Base-by-base conservation (phyloP, 1,139 yeast species). In the Zygosaccharomyces pseudobailii region DNA sequence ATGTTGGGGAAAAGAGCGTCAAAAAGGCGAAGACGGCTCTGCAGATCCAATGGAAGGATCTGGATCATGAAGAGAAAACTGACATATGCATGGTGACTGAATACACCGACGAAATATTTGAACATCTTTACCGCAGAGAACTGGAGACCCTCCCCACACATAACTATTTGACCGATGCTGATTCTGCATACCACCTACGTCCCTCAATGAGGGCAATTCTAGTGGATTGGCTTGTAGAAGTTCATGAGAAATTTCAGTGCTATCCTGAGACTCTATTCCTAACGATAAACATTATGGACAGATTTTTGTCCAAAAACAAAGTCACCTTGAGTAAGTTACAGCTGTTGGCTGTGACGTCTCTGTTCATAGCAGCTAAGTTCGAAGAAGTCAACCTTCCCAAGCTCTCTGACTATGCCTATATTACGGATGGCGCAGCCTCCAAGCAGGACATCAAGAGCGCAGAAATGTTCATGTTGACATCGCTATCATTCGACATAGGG, bases 301-400 rank as follows among this genome's bases (percentile, higher is more conserved):
- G 97, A 55, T 89, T 87, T 68, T 78, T 92, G 80, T 81, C 94
- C 9, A 71, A 76, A 49, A 89, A 85, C 57, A 76, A 76, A 44
- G 92, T 89, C 31, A 84, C 85, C 49, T 80, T 89, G 52, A 89
- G 85, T 60, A 82, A 87, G 68, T 72, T 90, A 49, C 98, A 92
- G 71, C 75, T 90, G 51, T 77, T 90, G 48, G 97, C 97, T 5
- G 87, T 95, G 4, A 89, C 96, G 0, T 79, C 95, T 6, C 71
- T 90, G 55, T 87, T 89, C 67, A 84, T 90, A 52, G 97, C 97
- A 28, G 95, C 97, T 17, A 90, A 90, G 70, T 89, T 87, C 66
- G 98, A 92, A 70, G 98, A 92, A 70, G 96, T 92, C 31, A 87
- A 85, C 64, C 78, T 92, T 8, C 98, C 98, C 4, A 84, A 92